Evolutionary conservation across 1,139 yeast species (phyloP), one percentile per base, ranked within the genome.

Genomic region (Citeromyces hawaiiensis): DNA sequence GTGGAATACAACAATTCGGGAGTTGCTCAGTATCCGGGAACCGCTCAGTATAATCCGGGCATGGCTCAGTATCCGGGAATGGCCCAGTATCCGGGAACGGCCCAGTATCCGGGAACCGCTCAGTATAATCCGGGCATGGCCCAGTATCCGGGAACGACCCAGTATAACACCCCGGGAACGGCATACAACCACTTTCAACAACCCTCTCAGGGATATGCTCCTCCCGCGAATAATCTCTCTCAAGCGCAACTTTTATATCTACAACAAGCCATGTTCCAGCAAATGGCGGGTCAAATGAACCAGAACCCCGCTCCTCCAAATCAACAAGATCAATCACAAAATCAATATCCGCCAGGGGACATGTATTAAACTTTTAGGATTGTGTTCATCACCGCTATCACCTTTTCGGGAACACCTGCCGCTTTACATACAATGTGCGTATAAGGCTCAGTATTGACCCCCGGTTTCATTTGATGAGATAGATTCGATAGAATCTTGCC

Each of bases 271-370:
- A 23, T 71, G 71, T 35, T 63, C 65, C 30, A 91, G 60, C 36
- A 64, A 61, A 56, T 86, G 91, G 48, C 81, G 75, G 45, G 85
- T 80, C 2, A 60, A 47, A 19, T 19, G 21, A 19, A 19, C 21
- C 21, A 19, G 21, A 19, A 19, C 7, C 21, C 21, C 21, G 7
- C 21, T 19, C 21, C 21, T 23, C 27, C 8, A 11, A 23, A 23
- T 23, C 27, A 23, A 23, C 27, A 23, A 9, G 8, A 23, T 23
- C 27, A 23, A 11, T 7, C 21, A 19, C 21, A 19, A 19, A 19
- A 19, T 19, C 21, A 23, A 9, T 23, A 23, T 9, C 27, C 27
- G 9, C 27, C 5, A 23, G 27, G 27, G 11, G 27, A 23, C 27
- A 23, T 23, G 27, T 23, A 23, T 23, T 23, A 23, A 23, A 23